Conservation (phyloP, 768 basidiomycete species). For the Albatrellus ellisii region DNA sequence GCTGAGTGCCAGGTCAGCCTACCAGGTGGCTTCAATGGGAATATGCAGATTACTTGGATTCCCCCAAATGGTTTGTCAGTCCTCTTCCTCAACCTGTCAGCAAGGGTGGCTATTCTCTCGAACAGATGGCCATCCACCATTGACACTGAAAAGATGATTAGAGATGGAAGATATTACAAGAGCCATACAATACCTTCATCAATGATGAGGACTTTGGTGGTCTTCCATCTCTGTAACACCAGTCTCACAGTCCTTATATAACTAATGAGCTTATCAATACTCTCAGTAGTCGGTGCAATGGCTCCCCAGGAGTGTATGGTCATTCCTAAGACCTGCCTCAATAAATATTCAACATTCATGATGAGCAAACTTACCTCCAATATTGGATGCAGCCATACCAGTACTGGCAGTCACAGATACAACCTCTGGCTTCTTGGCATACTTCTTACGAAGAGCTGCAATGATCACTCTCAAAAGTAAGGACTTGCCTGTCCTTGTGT, state of each 20-base stretch:
- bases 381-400: slow-evolving; percentile 57
- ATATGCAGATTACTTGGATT: slow-evolving; percentile 33
- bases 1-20: slow-evolving; percentile 22
- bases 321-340: slow-evolving; percentile 26
- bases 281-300: slow-evolving; percentile 36
- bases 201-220: slow-evolving; percentile 44
- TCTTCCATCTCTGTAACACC: slow-evolving; percentile 42
- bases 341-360: slow-evolving; percentile 16
- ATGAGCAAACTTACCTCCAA: slow-evolving; percentile 31
- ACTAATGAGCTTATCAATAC: slow-evolving; percentile 31
- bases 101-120: slow-evolving; percentile 44
- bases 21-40: slow-evolving; percentile 13
- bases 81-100: slow-evolving; percentile 36
- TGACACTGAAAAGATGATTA: slow-evolving; percentile 31
- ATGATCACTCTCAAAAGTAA: slow-evolving; percentile 47
- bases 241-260: slow-evolving; percentile 42
- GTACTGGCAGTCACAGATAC: slow-evolving; percentile 49
- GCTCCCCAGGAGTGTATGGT: slow-evolving; percentile 54
- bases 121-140: slow-evolving; percentile 57
- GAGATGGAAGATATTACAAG: not conserved
- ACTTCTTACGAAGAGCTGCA: slow-evolving; percentile 32
- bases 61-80: slow-evolving; percentile 45
- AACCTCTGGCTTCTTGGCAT: slow-evolving; percentile 26
- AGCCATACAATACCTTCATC: slow-evolving; percentile 36
- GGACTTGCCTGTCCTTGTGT: slow-evolving; percentile 53